phyloP scores from a whole-genome alignment of 176 grass and related monocot genomes.

The Hsuehochloa calcarea region DNA sequence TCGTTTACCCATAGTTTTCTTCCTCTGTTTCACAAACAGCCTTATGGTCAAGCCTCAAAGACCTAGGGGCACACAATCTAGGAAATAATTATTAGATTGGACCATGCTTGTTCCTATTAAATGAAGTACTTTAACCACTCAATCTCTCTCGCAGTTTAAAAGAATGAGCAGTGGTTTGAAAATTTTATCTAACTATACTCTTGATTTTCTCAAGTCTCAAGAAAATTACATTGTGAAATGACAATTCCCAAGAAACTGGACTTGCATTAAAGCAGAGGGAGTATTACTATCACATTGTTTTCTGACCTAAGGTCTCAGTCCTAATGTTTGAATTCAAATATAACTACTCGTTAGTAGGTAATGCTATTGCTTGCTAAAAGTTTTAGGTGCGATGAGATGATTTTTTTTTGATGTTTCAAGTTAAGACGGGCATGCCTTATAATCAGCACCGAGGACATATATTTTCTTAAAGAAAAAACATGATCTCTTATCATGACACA shows the following conservation, averaged over 20 bases:
- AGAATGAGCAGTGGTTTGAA: background rate
- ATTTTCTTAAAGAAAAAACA: background rate
- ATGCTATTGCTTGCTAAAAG: background rate
- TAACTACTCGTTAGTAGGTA: background rate
- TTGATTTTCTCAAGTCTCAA: background rate
- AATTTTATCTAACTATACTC: background rate
- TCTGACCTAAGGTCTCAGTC: background rate
- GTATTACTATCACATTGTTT: background rate
- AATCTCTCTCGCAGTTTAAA: background rate
- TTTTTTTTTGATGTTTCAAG: background rate
- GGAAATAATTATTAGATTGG: background rate
- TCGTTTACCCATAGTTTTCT: background rate
- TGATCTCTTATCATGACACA: background rate
- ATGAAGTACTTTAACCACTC: background rate
- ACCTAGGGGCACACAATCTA: background rate
- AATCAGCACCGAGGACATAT: background rate
- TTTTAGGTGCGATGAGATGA: background rate
- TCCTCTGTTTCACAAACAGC: background rate
- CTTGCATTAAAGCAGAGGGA: slow-evolving; percentile 1
- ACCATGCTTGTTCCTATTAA: background rate
- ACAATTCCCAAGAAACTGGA: background rate
- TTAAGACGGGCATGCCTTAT: background rate
- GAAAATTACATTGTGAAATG: background rate
- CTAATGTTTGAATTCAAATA: background rate
- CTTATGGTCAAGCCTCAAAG: background rate